phyloP scores from a whole-genome alignment of 1,284 basidiomycete species.

The Waitea zeae region DNA sequence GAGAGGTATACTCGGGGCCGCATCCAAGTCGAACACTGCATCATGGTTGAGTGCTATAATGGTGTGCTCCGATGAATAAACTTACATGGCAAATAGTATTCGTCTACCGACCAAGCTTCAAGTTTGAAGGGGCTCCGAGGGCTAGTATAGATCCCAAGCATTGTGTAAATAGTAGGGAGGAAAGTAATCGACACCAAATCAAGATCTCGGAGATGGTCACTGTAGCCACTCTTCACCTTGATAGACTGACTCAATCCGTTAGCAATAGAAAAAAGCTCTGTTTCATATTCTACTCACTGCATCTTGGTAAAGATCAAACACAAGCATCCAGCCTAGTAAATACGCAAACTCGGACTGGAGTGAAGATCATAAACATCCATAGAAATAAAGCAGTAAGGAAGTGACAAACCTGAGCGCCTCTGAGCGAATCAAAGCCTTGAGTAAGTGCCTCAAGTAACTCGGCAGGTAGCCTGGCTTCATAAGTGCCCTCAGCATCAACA shows the following conservation, averaged over 20 bases:
- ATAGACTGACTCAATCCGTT: too few relatives aligned
- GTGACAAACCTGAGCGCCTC: too few relatives aligned
- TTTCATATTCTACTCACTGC: too few relatives aligned
- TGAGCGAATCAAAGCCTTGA: too few relatives aligned
- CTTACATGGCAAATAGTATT: slow-evolving; percentile 72
- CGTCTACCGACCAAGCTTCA: slow-evolving; percentile 72
- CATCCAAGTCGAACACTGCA: slow-evolving; percentile 45
- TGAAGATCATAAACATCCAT: background rate
- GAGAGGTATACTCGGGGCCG: slow-evolving; percentile 39
- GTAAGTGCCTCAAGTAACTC: too few relatives aligned
- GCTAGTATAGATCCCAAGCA: slow-evolving; percentile 49
- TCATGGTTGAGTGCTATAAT: slow-evolving; percentile 5
- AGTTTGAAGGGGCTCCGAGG: slow-evolving; percentile 54
- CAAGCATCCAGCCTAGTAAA: slow-evolving; percentile 81
- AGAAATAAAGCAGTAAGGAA: slow-evolving; percentile 4
- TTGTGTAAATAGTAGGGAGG: slow-evolving; percentile 58
- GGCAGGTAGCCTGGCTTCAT: slow-evolving; percentile 38
- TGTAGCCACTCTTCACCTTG: slow-evolving; percentile 66
- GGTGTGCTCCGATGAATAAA: slow-evolving; percentile 6
- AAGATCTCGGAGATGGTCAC: slow-evolving; percentile 67
- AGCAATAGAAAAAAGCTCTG: too few relatives aligned
- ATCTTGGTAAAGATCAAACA: slow-evolving; percentile 76
- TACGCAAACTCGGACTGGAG: slow-evolving; percentile 35
- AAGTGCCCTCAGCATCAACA: slow-evolving; percentile 38
- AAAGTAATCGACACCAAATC: slow-evolving; percentile 50